Evolutionary conservation across 371 early-diverging fungal species (phyloP).

Genomic region (Choanephora cucurbitarum): DNA sequence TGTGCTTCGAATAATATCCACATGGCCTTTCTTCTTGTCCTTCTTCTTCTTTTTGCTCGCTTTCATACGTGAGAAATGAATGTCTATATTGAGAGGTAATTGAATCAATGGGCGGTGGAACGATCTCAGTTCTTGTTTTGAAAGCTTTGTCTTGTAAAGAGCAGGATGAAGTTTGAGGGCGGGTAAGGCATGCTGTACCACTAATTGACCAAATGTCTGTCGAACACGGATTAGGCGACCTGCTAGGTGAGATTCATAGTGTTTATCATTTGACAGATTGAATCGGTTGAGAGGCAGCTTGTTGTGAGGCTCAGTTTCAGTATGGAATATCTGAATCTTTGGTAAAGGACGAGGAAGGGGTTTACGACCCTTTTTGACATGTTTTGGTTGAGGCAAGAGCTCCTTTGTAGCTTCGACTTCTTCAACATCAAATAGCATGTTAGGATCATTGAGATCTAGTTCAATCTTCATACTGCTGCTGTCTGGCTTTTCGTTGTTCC

Average conservation of each 20-base stretch:
- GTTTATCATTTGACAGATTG: constrained; percentile 96
- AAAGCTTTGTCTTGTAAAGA: constrained; percentile 86
- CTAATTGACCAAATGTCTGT: constrained; percentile 89
- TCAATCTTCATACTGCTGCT: constrained; percentile 63
- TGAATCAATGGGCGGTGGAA: constrained; percentile 93
- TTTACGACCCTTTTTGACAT: constrained; percentile 47
- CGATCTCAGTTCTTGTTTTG: constrained; percentile 87
- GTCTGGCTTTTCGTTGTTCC: constrained; percentile 70
- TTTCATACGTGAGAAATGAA: constrained; percentile 73
- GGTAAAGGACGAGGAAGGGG: constrained; percentile 41
- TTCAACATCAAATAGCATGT: constrained; percentile 72
- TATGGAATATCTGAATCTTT: constrained; percentile 50
- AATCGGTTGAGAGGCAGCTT: constrained; percentile 77
- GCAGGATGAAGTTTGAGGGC: constrained; percentile 88
- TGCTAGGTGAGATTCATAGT: constrained; percentile 80
- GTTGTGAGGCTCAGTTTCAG: constrained; percentile 53
- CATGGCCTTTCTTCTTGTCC: constrained; percentile 69
- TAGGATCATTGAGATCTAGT: constrained; percentile 75
- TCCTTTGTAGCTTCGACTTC: constrained; percentile 56
- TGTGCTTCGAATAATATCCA: constrained; percentile 80
- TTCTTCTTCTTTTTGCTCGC: constrained; percentile 77
- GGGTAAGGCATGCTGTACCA: constrained; percentile 93
- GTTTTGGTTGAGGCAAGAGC: constrained; percentile 42
- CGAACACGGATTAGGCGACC: constrained; percentile 79
- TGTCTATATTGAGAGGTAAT: constrained; percentile 55